Percentiles rank a stretch among this genome's conserved stretches.
Evolutionary conservation across 2,329 filamentous ascomycete genomes (phyloP).

Genomic region (Sporothrix schenckii): DNA sequence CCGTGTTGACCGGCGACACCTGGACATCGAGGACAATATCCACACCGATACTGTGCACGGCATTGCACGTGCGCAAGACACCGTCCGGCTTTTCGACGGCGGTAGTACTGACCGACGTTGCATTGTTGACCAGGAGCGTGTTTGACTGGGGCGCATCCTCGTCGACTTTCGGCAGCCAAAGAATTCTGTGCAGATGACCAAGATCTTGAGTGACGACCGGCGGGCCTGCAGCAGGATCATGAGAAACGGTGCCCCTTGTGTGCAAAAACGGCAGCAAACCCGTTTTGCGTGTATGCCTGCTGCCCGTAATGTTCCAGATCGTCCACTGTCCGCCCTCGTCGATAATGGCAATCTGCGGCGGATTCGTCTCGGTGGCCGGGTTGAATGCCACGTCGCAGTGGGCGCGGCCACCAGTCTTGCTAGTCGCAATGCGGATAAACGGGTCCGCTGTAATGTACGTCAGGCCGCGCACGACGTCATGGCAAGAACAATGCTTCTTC

Average conservation of each 20-base stretch:
- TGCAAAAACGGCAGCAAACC: conserved; percentile 41
- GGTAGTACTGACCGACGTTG: conserved; percentile 40
- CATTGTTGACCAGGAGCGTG: conserved; percentile 41
- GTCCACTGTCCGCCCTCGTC: conserved; percentile 69
- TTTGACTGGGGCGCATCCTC: background rate
- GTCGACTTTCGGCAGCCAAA: conserved; percentile 28
- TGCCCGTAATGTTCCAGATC: conserved; percentile 62
- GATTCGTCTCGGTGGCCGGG: conserved; percentile 52
- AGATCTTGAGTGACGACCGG: conserved; percentile 12
- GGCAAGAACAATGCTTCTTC: conserved; percentile 25
- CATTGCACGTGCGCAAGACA: conserved; percentile 27
- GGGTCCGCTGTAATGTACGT: conserved; percentile 61
- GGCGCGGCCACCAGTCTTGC: conserved; percentile 56
- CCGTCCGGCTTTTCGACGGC: conserved; percentile 36
- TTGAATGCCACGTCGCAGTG: conserved; percentile 70
- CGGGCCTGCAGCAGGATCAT: background rate
- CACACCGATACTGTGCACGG: conserved; percentile 39
- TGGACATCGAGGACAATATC: conserved; percentile 60
- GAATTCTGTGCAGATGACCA: conserved; percentile 30
- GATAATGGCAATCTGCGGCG: conserved; percentile 66
- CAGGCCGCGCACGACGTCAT: conserved; percentile 40
- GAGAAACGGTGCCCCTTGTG: conserved; percentile 47
- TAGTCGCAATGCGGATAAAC: conserved; percentile 55
- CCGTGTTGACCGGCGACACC: conserved; percentile 50
- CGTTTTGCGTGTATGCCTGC: conserved; percentile 43